phyloP scores from a whole-genome alignment of 257 asterid genomes.

The Ilex asprella region DNA sequence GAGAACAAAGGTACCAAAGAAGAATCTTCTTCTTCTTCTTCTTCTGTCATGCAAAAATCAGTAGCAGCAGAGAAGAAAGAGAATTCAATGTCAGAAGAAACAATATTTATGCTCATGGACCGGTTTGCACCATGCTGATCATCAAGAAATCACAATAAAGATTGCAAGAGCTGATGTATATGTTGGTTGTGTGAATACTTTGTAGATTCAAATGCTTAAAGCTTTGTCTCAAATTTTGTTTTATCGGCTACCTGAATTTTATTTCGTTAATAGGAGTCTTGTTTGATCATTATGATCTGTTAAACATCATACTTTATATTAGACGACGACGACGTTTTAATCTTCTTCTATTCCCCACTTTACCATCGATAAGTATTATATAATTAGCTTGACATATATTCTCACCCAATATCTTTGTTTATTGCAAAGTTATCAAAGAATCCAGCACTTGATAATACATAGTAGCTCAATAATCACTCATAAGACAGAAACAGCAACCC shows the following conservation, averaged over 20 bases:
- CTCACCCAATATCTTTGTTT: too few relatives aligned
- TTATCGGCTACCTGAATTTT: not conserved
- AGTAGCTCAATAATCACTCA: too few relatives aligned
- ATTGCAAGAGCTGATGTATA: not conserved
- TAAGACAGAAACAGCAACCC: too few relatives aligned
- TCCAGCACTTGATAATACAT: too few relatives aligned
- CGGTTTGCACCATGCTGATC: constrained; percentile 63
- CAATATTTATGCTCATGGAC: constrained; percentile 60
- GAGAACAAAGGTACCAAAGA: constrained; percentile 19
- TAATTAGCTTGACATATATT: too few relatives aligned
- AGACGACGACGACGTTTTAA: too few relatives aligned
- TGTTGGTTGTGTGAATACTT: not conserved
- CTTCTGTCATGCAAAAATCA: constrained; percentile 8
- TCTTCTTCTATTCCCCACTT: too few relatives aligned
- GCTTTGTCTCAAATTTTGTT: not conserved
- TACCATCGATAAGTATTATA: too few relatives aligned
- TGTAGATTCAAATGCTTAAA: not conserved
- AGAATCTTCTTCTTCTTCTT: constrained; percentile 23
- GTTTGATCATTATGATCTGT: too few relatives aligned
- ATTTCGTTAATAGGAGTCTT: too few relatives aligned
- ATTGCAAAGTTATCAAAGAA: too few relatives aligned
- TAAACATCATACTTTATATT: too few relatives aligned
- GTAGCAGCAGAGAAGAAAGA: constrained; percentile 19
- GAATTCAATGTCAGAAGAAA: constrained; percentile 42
- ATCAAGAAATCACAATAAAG: not conserved